These are phyloP conservation scores for Xerocomellus dryophilus DNA, from an alignment of 768 basidiomycete species.

Conservation along the genomic window DNA sequence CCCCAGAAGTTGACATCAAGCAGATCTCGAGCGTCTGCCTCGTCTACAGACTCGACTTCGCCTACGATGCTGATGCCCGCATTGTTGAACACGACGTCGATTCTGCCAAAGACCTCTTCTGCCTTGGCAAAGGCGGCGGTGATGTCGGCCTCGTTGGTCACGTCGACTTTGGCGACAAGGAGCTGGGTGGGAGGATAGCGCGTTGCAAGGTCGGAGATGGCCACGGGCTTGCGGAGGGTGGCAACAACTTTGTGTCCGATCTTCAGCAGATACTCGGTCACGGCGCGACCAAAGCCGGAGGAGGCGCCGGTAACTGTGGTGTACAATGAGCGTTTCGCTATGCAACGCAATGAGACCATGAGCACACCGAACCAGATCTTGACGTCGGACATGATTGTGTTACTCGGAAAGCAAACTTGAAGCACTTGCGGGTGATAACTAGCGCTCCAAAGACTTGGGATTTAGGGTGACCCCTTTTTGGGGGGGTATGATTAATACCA, in stretches of 20 bases:
- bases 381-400: constrained; percentile 11
- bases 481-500: too few species aligned
- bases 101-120: constrained; percentile 28
- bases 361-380: constrained; percentile 22
- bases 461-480: too few species aligned
- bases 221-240: constrained; percentile 39
- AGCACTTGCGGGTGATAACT: neutral
- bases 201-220: constrained; percentile 26
- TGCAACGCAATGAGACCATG: too few species aligned
- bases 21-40: constrained; percentile 30
- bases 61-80: constrained; percentile 28
- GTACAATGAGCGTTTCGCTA: neutral
- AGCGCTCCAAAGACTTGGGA: too few species aligned
- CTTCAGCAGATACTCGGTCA: constrained; percentile 33
- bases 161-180: constrained; percentile 33
- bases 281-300: constrained; percentile 37
- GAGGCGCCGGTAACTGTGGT: constrained; percentile 35
- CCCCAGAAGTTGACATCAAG: constrained; percentile 42
- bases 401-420: too few species aligned
- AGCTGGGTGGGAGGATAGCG: constrained; percentile 26
- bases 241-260: constrained; percentile 40
- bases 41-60: constrained; percentile 37
- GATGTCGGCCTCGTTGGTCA: constrained; percentile 26
- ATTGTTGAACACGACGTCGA: constrained; percentile 40
- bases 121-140: constrained; percentile 27